phyloP scores from a whole-genome alignment of 1,284 basidiomycete genomes.

The Chondrostereum purpureum region DNA sequence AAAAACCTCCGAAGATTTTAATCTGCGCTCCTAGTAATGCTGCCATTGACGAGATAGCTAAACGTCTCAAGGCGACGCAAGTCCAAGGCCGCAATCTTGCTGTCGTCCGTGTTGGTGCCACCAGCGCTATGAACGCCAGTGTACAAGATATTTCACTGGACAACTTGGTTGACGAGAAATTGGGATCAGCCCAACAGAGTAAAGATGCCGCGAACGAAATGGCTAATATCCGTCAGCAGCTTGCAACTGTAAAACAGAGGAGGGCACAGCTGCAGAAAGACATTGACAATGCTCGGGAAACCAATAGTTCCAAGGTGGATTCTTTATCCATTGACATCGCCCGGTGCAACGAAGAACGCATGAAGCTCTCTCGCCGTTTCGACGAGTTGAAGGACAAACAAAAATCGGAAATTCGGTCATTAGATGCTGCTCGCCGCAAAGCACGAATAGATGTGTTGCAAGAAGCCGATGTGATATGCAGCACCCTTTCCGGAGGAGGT shows the following conservation, averaged over 20 bases:
- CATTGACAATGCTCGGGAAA: conserved; percentile 44
- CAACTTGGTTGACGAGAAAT: conserved; percentile 72
- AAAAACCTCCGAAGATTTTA: conserved; percentile 71
- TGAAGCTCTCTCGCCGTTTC: conserved; percentile 60
- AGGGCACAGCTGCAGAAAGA: conserved; percentile 64
- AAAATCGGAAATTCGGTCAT: conserved; percentile 64
- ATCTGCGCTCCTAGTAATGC: conserved; percentile 98
- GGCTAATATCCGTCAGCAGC: conserved; percentile 53
- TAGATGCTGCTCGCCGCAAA: conserved; percentile 74
- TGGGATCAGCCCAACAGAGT: conserved; percentile 44
- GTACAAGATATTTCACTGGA: conserved; percentile 89
- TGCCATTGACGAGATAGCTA: conserved; percentile 95
- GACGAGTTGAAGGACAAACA: conserved; percentile 80
- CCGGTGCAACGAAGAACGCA: conserved; percentile 59
- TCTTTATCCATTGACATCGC: conserved; percentile 65
- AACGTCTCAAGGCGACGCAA: conserved; percentile 71
- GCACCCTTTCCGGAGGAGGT: conserved; percentile 89
- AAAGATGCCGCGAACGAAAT: conserved; percentile 55
- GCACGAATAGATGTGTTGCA: conserved; percentile 72
- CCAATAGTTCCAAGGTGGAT: conserved; percentile 35
- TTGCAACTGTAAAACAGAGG: conserved; percentile 59
- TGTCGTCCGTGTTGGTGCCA: conserved; percentile 86
- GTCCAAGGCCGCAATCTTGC: conserved; percentile 58
- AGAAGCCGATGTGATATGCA: conserved; percentile 91
- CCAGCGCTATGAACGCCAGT: conserved; percentile 73